A percentile compares a stretch with the other conserved stretches of the same genome.
phyloP scores from a whole-genome alignment of 2,329 filamentous ascomycete species.

The Phialophora expanda region DNA sequence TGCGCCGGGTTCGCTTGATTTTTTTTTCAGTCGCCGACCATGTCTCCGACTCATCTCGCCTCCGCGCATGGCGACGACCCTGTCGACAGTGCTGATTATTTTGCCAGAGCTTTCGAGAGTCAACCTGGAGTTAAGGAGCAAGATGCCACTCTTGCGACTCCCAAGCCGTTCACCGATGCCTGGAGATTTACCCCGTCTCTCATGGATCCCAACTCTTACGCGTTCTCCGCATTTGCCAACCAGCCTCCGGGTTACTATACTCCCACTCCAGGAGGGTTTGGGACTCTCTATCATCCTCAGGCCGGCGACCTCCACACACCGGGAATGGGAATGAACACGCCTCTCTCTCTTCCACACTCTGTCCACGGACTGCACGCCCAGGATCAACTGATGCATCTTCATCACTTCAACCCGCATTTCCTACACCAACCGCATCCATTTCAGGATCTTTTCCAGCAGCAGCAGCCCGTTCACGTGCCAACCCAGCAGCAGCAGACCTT shows the following conservation, averaged over 20 bases:
- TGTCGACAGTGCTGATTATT: slow-evolving; percentile 31
- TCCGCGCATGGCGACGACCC: slow-evolving; percentile 19
- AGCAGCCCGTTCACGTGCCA: slow-evolving; percentile 30
- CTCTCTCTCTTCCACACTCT: slow-evolving; percentile 75
- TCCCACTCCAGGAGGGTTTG: slow-evolving; percentile 80
- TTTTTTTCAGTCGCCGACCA: slow-evolving; percentile 16
- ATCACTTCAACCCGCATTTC: slow-evolving; percentile 66
- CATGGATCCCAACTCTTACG: slow-evolving; percentile 82
- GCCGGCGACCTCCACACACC: slow-evolving; percentile 88
- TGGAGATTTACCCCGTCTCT: slow-evolving; percentile 90
- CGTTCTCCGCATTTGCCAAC: slow-evolving; percentile 78
- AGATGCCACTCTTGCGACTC: slow-evolving; percentile 73
- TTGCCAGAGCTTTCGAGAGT: slow-evolving; percentile 52
- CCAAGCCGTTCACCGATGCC: slow-evolving; percentile 76
- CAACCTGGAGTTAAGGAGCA: slow-evolving; percentile 69
- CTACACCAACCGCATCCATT: slow-evolving; percentile 40
- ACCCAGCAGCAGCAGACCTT: slow-evolving; percentile 58
- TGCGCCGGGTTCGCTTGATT: slow-evolving; percentile 14
- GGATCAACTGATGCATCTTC: slow-evolving; percentile 66
- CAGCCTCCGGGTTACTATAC: slow-evolving; percentile 85
- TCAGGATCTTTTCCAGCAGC: slow-evolving; percentile 35
- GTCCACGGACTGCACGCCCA: slow-evolving; percentile 67
- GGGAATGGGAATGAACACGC: slow-evolving; percentile 74
- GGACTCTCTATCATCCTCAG: slow-evolving; percentile 79
- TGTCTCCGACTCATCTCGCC: slow-evolving; percentile 29